phyloP scores from a whole-genome alignment of 2,329 filamentous ascomycete species.

The Cordyceps farinosa region DNA sequence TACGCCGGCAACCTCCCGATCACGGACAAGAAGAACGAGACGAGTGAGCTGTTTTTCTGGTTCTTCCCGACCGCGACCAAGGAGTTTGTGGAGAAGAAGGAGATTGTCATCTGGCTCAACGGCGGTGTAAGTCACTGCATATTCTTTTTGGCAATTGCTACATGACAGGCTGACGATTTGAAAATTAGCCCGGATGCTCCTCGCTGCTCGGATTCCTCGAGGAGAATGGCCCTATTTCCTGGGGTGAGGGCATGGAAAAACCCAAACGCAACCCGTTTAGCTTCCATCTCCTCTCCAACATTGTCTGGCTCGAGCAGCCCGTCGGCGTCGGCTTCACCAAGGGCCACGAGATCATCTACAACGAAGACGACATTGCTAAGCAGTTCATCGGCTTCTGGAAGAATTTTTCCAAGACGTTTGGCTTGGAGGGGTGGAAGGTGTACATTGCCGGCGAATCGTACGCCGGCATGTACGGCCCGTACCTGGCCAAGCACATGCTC shows the following conservation, averaged over 20 bases:
- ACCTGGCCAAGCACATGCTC: slow-evolving; percentile 70
- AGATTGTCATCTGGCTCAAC: slow-evolving; percentile 49
- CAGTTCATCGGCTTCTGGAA: slow-evolving; percentile 72
- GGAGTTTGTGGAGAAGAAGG: slow-evolving; percentile 35
- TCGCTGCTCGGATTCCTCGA: slow-evolving; percentile 68
- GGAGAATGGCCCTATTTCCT: slow-evolving; percentile 72
- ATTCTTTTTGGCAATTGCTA: not conserved
- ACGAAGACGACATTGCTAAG: slow-evolving; percentile 59
- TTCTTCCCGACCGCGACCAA: slow-evolving; percentile 48
- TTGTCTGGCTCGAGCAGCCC: slow-evolving; percentile 72
- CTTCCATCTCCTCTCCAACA: slow-evolving; percentile 74
- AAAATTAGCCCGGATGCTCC: slow-evolving; percentile 48
- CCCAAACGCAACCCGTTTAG: slow-evolving; percentile 65
- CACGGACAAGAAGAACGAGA: slow-evolving; percentile 37
- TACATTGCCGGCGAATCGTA: slow-evolving; percentile 72
- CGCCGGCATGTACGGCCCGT: slow-evolving; percentile 65
- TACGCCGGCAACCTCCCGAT: slow-evolving; percentile 58
- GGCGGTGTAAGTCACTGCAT: slow-evolving; percentile 30
- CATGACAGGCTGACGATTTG: not conserved
- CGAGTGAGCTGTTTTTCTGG: slow-evolving; percentile 49
- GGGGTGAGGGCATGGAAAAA: slow-evolving; percentile 65
- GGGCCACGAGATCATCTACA: slow-evolving; percentile 60
- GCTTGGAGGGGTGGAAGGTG: slow-evolving; percentile 58
- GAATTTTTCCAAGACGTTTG: slow-evolving; percentile 66
- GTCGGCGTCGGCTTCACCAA: slow-evolving; percentile 65